Evolutionary conservation across 805 yeast genomes (phyloP).

Genomic region (Saccharomycopsis babjevae): DNA sequence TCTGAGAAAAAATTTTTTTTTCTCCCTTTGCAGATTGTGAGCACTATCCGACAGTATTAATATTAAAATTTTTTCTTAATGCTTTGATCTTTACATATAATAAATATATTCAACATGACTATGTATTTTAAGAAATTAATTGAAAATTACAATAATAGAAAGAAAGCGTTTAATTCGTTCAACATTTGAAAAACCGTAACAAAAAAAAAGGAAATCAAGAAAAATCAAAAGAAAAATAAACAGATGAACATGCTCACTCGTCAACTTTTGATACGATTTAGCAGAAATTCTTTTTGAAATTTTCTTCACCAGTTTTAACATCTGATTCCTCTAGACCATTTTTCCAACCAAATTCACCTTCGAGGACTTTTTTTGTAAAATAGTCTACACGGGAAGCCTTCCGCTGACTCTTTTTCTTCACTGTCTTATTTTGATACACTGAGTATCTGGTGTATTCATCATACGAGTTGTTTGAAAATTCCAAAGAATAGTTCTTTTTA

Average conservation of each 20-base stretch:
- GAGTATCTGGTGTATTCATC: slow-evolving; percentile 69
- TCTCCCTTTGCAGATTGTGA: not conserved
- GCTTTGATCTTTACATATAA: not conserved
- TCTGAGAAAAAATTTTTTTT: not conserved
- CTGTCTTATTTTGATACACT: slow-evolving; percentile 24
- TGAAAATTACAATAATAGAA: not conserved
- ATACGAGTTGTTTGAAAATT: slow-evolving; percentile 67
- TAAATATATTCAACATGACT: not conserved
- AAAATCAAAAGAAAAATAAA: not conserved
- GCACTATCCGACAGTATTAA: not conserved
- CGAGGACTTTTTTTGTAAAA: slow-evolving; percentile 25
- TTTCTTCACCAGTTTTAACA: slow-evolving; percentile 22
- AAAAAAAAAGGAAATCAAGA: not conserved
- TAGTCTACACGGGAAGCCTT: slow-evolving; percentile 28
- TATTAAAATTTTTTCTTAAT: not conserved
- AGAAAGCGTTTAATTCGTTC: not conserved
- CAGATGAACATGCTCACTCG: not conserved
- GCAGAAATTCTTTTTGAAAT: slow-evolving; percentile 8
- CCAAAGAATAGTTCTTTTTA: slow-evolving; percentile 65
- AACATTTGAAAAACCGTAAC: not conserved
- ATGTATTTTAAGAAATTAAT: not conserved
- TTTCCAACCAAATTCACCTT: slow-evolving; percentile 51
- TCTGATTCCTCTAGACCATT: slow-evolving; percentile 34
- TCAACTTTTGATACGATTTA: not conserved
- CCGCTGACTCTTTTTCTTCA: slow-evolving; percentile 22